phyloP scores from a whole-genome alignment of 2,329 filamentous ascomycete genomes.

The Epichloe gansuensis region DNA sequence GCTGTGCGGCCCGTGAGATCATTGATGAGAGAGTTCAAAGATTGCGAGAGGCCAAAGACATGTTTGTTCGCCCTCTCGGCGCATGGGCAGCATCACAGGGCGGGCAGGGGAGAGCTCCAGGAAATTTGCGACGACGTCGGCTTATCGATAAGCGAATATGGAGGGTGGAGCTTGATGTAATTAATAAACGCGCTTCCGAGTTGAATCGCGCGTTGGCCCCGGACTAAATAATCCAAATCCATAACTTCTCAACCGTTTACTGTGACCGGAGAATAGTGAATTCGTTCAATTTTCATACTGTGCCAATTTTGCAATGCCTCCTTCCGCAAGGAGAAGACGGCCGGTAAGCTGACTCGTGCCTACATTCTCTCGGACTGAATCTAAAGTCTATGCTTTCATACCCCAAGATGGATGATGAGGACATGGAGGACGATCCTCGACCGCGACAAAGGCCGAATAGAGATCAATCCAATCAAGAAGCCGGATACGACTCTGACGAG shows the following conservation, averaged over 20 bases:
- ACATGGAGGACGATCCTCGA: slow-evolving; percentile 20
- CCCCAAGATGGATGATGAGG: slow-evolving; percentile 17
- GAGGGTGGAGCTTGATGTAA: not conserved
- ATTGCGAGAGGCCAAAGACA: not conserved
- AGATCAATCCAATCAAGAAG: slow-evolving; percentile 19
- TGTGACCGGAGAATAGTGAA: not conserved
- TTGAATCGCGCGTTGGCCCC: not conserved
- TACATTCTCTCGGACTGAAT: not conserved
- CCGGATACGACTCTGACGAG: slow-evolving; percentile 25
- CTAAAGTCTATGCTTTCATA: not conserved
- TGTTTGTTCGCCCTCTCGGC: not conserved
- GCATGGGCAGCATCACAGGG: not conserved
- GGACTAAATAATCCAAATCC: not conserved
- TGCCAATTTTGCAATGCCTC: slow-evolving; percentile 17
- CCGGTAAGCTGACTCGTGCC: slow-evolving; percentile 14
- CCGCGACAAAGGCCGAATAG: slow-evolving; percentile 20
- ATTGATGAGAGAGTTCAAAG: slow-evolving; percentile 13
- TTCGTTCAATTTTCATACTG: not conserved
- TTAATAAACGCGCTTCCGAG: not conserved
- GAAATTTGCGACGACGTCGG: not conserved
- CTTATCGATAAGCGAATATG: slow-evolving; percentile 7
- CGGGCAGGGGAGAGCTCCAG: not conserved
- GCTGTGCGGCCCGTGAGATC: slow-evolving; percentile 22
- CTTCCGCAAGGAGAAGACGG: slow-evolving; percentile 20
- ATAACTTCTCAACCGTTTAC: not conserved